These are phyloP conservation scores for Spiromastix sp. DNA, from an alignment of 2,329 filamentous ascomycete species.

Conservation along the genomic window DNA sequence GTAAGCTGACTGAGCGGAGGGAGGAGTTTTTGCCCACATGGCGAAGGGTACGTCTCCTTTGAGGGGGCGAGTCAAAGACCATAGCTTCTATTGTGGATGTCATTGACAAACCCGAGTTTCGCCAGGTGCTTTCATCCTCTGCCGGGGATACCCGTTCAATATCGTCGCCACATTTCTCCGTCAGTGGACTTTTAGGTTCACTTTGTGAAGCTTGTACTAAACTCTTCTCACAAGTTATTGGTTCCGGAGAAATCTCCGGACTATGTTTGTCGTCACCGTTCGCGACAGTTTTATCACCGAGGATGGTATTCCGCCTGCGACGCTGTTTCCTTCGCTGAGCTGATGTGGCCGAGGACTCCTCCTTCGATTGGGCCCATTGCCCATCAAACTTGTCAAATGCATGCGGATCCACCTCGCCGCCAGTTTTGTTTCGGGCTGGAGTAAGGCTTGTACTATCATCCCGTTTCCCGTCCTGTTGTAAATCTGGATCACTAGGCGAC, in stretches of 20 bases:
- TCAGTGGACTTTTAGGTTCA: slow-evolving; percentile 24
- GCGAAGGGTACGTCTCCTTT: slow-evolving; percentile 37
- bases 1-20: slow-evolving; percentile 38
- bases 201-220: slow-evolving; percentile 21
- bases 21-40: slow-evolving; percentile 45
- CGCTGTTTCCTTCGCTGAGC: slow-evolving; percentile 2
- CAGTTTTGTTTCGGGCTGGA: slow-evolving; percentile 19
- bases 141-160: slow-evolving; percentile 40
- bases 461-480: slow-evolving; percentile 13
- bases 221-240: slow-evolving; percentile 17
- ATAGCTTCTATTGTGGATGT: slow-evolving; percentile 47
- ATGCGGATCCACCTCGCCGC: slow-evolving; percentile 19
- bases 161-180: slow-evolving; percentile 39
- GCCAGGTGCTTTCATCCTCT: slow-evolving; percentile 21
- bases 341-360: slow-evolving; percentile 13
- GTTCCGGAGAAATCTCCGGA: background rate
- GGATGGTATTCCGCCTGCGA: slow-evolving; percentile 5
- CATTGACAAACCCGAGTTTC: slow-evolving; percentile 42
- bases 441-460: slow-evolving; percentile 36
- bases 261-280: background rate
- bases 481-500: slow-evolving; percentile 15
- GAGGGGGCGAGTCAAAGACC: slow-evolving; percentile 42
- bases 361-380: slow-evolving; percentile 40
- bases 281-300: background rate
- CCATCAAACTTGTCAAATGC: slow-evolving; percentile 50